A percentile compares a stretch with the other conserved stretches of the same genome.
These are phyloP conservation scores for Betula pendula DNA, from an alignment of 306 rosid genomes.

Conservation along the genomic window DNA sequence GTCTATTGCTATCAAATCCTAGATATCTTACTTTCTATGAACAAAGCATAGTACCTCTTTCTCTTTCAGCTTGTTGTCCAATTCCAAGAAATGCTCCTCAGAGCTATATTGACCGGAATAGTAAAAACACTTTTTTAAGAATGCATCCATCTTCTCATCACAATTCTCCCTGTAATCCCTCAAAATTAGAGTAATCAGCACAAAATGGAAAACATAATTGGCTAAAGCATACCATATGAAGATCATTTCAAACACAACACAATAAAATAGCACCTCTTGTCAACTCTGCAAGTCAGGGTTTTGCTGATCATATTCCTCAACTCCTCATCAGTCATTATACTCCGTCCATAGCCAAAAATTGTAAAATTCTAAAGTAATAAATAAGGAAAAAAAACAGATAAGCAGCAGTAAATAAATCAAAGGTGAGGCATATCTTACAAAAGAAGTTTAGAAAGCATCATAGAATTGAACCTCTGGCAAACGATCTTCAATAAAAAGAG, in stretches of 20 bases:
- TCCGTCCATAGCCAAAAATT: conserved; percentile 82
- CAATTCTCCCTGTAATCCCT: conserved; percentile 69
- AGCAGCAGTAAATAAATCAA: conserved; percentile 13
- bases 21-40: background rate
- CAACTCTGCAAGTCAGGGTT: conserved; percentile 91
- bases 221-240: background rate
- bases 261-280: conserved; percentile 56
- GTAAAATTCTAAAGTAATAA: conserved; percentile 55
- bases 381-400: conserved; percentile 10
- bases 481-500: conserved; percentile 84
- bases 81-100: conserved; percentile 62
- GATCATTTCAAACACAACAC: background rate
- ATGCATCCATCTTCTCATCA: conserved; percentile 79
- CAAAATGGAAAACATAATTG: conserved; percentile 11
- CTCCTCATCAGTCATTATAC: conserved; percentile 72
- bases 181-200: conserved; percentile 18
- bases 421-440: background rate
- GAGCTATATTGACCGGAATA: conserved; percentile 83
- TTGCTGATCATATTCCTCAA: conserved; percentile 74
- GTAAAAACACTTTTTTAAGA: conserved; percentile 84
- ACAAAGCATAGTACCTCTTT: conserved; percentile 60
- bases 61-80: conserved; percentile 67
- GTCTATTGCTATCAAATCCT: no score
- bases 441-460: background rate
- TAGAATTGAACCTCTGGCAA: conserved; percentile 67